Percentiles rank a stretch among this genome's conserved stretches.
These are phyloP conservation scores for Spathaspora sp. DNA, from an alignment of 805 yeast genomes.

Conservation along the genomic window DNA sequence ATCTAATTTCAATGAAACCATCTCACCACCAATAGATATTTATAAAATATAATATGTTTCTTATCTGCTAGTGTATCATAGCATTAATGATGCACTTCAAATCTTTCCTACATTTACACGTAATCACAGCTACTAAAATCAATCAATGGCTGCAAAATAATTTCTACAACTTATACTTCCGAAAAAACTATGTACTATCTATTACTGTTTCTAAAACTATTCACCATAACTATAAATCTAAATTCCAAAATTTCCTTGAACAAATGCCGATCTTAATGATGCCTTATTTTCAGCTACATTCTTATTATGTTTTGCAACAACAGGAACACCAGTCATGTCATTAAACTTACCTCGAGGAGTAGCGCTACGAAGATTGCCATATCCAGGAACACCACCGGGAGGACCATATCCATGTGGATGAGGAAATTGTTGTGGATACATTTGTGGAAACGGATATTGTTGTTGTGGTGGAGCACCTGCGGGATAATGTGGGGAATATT, in stretches of 20 bases:
- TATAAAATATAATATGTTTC: no score
- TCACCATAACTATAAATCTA: slow-evolving; percentile 14
- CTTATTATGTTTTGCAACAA: slow-evolving; percentile 32
- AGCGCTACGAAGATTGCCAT: not conserved
- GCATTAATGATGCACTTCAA: no score
- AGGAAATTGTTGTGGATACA: slow-evolving; percentile 16
- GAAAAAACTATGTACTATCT: not conserved
- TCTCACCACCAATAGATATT: no score
- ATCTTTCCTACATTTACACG: no score
- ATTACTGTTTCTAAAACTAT: not conserved
- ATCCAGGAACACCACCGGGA: not conserved
- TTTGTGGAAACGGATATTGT: slow-evolving; percentile 12
- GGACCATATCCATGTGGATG: slow-evolving; percentile 14
- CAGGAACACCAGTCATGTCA: slow-evolving; percentile 46
- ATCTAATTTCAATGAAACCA: no score
- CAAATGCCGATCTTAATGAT: slow-evolving; percentile 58
- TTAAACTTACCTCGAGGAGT: slow-evolving; percentile 20
- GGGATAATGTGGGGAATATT: not conserved
- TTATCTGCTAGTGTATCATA: no score
- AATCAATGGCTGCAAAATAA: no score
- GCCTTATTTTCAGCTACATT: slow-evolving; percentile 49
- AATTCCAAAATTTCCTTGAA: slow-evolving; percentile 68
- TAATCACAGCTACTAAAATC: no score
- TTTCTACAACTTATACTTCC: no score
- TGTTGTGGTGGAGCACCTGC: not conserved